Base-by-base conservation (phyloP, 306 rosid species). In the Prunus salicina region DNA sequence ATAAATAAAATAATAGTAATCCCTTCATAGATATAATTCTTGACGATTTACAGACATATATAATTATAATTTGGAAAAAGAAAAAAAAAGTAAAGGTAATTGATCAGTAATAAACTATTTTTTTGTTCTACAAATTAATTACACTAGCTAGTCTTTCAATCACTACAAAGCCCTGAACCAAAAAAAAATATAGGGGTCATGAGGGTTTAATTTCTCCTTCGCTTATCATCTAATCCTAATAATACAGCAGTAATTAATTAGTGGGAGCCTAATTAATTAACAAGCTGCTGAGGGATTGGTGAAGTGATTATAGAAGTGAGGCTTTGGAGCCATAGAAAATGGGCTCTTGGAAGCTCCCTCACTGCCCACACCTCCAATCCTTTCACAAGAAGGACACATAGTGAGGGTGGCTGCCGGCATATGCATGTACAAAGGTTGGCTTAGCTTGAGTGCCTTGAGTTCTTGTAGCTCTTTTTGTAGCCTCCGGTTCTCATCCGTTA, bases 331-430 rank as follows among this genome's bases (percentile, higher is more conserved):
- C 76, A 90, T 76, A 2, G 94, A 82, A 79, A 91, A 90, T 8
- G 92, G 87, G 78, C 67, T 81, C 85, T 89, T 91, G 24, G 87
- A 24, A 12, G 57, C 71, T 43, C 60, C 75, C 5, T 82, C 90
- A 0, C 80, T 82, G n/a, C 84, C 88, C 15, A 45, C 86, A 7
- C 82, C 80, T 6, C 81, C 89, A 14, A 88, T 82, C 76, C 97
- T 84, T 77, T 95, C 99, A 20, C 99, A 95, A 1, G 99, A 90
- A 0, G 99, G 97, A 20, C 99, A 95, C 86, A 95, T 87, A 47
- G 86, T 82, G 47, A 95, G 93, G 0, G 99, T 90, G 0, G 99
- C 97, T 8, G 93, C 96, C 13, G 98, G 88, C 96, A 91, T 84
- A 38, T 91, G 95, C 99, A 95, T 89, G 87, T 88, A 92, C 41